Conservation (phyloP, 371 early-diverging fungal genomes). For the Mortierella sp. region DNA sequence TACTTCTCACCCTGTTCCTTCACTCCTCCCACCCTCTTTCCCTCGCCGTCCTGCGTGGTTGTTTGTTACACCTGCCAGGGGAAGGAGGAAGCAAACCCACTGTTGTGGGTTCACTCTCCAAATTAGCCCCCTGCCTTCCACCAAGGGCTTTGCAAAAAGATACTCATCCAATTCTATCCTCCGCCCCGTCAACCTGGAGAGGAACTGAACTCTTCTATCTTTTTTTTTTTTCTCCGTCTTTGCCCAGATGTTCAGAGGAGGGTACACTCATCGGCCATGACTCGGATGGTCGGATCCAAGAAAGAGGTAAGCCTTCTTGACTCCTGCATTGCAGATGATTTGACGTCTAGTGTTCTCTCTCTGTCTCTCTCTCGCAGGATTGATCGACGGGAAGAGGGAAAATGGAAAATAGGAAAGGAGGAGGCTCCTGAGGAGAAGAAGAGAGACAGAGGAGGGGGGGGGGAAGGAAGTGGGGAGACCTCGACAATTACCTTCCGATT, state of each 20-base stretch:
- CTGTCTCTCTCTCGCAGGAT: too few species aligned
- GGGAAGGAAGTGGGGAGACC: background rate
- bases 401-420: too few species aligned
- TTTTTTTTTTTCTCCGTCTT: background rate
- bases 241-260: constrained; percentile 10
- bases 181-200: background rate
- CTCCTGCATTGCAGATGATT: too few species aligned
- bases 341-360: too few species aligned
- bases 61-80: too few species aligned
- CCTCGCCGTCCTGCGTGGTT: too few species aligned
- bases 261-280: constrained; percentile 16
- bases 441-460: background rate
- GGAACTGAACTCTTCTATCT: background rate
- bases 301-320: constrained; percentile 9
- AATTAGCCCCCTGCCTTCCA: too few species aligned
- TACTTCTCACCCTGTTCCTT: too few species aligned
- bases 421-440: background rate
- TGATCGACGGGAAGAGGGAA: too few species aligned
- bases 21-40: too few species aligned
- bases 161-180: background rate
- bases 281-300: constrained; percentile 6
- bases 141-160: background rate
- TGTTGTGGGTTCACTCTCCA: too few species aligned
- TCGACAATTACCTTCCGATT: background rate
- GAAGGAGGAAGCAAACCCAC: too few species aligned